phyloP scores from a whole-genome alignment of 2,329 filamentous ascomycete species.

The Colletotrichum sp. region DNA sequence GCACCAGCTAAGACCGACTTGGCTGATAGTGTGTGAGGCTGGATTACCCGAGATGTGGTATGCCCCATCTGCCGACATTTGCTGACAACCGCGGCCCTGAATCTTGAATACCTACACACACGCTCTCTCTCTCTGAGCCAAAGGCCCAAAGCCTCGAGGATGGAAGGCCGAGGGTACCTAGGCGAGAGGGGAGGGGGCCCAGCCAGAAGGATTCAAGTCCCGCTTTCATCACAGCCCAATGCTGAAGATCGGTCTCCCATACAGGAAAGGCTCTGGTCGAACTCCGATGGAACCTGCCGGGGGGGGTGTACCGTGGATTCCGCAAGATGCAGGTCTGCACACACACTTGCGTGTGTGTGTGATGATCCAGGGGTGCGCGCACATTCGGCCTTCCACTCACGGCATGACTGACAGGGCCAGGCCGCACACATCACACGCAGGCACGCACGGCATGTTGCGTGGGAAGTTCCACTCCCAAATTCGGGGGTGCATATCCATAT shows the following conservation, averaged over 20 bases:
- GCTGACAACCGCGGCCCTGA: background rate
- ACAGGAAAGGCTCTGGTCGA: background rate
- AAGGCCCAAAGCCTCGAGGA: background rate
- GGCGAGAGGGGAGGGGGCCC: background rate
- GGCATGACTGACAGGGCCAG: background rate
- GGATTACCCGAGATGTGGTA: conserved; percentile 7
- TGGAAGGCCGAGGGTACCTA: background rate
- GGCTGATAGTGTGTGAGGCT: background rate
- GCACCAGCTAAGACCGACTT: background rate
- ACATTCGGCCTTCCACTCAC: background rate
- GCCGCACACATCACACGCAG: background rate
- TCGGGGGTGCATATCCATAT: conserved; percentile 14
- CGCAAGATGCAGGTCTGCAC: background rate
- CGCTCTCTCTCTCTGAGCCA: no score
- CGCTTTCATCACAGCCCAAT: background rate
- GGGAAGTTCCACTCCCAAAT: background rate
- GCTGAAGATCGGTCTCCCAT: conserved; percentile 4
- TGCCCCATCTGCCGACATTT: conserved; percentile 14
- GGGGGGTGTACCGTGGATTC: background rate
- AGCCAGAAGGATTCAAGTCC: background rate
- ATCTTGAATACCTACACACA: background rate
- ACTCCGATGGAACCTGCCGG: background rate
- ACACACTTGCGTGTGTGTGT: background rate
- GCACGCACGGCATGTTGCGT: background rate
- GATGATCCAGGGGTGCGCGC: conserved; percentile 1